Conservation (phyloP, 1,284 basidiomycete genomes). For the Irpex sp. region DNA sequence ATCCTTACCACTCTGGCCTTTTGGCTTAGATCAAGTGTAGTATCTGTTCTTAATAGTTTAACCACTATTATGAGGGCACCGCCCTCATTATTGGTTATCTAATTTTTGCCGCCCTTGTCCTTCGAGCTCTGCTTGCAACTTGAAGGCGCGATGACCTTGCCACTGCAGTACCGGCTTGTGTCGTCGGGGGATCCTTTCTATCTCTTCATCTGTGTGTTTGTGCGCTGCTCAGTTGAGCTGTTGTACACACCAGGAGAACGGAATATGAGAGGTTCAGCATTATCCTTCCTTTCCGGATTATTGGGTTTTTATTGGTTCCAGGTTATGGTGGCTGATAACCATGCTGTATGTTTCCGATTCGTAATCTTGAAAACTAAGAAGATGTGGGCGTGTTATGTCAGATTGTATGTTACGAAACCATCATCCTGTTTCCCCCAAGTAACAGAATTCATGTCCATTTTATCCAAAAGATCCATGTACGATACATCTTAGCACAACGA, state of each 20-base stretch:
- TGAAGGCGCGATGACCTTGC: slow-evolving; percentile 15
- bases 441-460: neutral
- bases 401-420: neutral
- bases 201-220: slow-evolving; percentile 12
- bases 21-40: slow-evolving; percentile 97
- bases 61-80: slow-evolving; percentile 15
- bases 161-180: slow-evolving; percentile 16
- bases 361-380: too few species aligned
- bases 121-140: slow-evolving; percentile 16
- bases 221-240: slow-evolving; percentile 1
- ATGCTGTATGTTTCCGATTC: too few species aligned
- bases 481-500: neutral
- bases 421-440: neutral
- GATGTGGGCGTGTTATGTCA: neutral
- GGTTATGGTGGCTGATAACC: slow-evolving; percentile 18
- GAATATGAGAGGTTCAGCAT: neutral
- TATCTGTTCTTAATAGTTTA: slow-evolving; percentile 68
- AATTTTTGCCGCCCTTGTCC: slow-evolving; percentile 15
- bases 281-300: too few species aligned
- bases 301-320: slow-evolving; percentile 2
- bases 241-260: slow-evolving; percentile 7
- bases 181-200: slow-evolving; percentile 15
- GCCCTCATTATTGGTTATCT: slow-evolving; percentile 17
- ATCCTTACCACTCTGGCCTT: slow-evolving; percentile 81
- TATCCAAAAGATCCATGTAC: neutral